A percentile compares a stretch with the other conserved stretches of the same genome.
Evolutionary conservation across 495 filamentous ascomycete species (phyloP).

Genomic region (Aspergillus sparsus): DNA sequence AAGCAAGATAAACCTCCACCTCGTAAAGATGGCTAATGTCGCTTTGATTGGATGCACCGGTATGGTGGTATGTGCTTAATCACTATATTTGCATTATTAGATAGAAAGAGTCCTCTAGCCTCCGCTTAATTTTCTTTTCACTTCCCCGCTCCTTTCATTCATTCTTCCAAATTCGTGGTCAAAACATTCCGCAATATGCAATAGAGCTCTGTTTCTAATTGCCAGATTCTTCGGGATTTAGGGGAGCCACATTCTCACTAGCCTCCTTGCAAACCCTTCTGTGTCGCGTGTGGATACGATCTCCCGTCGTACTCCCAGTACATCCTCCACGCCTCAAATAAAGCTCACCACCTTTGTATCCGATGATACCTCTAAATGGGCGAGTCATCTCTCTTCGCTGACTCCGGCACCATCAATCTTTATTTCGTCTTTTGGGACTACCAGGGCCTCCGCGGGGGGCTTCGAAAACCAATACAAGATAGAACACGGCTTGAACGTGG

Average conservation of each 20-base stretch:
- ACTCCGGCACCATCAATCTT: conserved; percentile 59
- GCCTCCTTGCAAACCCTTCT: conserved; percentile 41
- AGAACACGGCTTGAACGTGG: conserved; percentile 73
- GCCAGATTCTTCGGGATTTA: conserved; percentile 17
- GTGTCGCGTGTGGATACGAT: conserved; percentile 48
- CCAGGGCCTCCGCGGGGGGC: conserved; percentile 63
- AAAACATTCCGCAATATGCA: not conserved
- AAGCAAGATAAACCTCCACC: not conserved
- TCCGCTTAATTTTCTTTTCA: too few relatives aligned
- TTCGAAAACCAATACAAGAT: conserved; percentile 74
- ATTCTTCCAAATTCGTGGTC: conserved; percentile 5
- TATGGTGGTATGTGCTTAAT: conserved; percentile 45
- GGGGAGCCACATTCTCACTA: conserved; percentile 53
- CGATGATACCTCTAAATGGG: conserved; percentile 56
- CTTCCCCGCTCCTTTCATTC: not conserved
- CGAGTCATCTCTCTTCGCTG: conserved; percentile 51
- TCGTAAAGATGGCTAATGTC: conserved; percentile 40
- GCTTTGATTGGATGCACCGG: conserved; percentile 51
- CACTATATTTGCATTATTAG: not conserved
- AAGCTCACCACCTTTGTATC: conserved; percentile 49
- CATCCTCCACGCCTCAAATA: conserved; percentile 33
- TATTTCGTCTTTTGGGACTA: conserved; percentile 69
- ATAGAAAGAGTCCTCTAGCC: not conserved
- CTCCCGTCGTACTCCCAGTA: conserved; percentile 45
- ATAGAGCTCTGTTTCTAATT: not conserved